Evolutionary conservation across 1,139 yeast genomes (phyloP).

Genomic region (Kurtzmaniella quercitrusa): DNA sequence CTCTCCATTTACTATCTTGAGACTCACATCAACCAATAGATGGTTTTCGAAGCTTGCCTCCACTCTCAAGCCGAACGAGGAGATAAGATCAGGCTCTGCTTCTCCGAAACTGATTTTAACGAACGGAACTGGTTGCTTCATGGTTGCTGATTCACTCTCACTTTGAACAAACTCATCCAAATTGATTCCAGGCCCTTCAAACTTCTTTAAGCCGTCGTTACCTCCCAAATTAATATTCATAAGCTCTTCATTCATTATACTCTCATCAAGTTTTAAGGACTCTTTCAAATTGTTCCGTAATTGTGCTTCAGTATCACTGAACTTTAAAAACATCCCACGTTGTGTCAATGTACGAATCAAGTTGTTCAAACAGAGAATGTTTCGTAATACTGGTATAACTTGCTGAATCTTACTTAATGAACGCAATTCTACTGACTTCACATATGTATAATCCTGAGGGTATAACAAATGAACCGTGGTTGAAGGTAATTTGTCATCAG

Average conservation of each 20-base stretch:
- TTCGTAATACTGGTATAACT: constrained; percentile 28
- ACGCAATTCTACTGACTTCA: constrained; percentile 20
- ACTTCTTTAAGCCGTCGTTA: constrained; percentile 15
- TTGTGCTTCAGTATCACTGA: neutral
- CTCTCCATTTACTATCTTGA: constrained; percentile 30
- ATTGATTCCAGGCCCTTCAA: constrained; percentile 15
- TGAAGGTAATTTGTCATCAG: neutral
- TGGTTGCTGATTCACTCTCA: neutral
- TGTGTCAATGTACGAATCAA: constrained; percentile 11
- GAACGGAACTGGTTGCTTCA: constrained; percentile 5
- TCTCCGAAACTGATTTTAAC: constrained; percentile 22
- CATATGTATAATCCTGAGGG: constrained; percentile 13
- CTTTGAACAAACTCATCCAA: constrained; percentile 18
- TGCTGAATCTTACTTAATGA: constrained; percentile 21
- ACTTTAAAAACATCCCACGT: neutral
- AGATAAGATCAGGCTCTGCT: constrained; percentile 16
- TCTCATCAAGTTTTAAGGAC: constrained; percentile 32
- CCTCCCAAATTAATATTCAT: constrained; percentile 31
- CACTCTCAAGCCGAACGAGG: constrained; percentile 10
- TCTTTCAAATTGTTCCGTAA: constrained; percentile 28
- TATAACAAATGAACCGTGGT: neutral
- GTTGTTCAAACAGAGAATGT: constrained; percentile 25
- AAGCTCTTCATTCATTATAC: constrained; percentile 39
- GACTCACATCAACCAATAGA: constrained; percentile 13
- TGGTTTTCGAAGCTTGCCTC: constrained; percentile 16